Percentiles rank a stretch among this genome's conserved stretches.
phyloP scores from a whole-genome alignment of 179 eudicot species.

The Silene vulgaris region DNA sequence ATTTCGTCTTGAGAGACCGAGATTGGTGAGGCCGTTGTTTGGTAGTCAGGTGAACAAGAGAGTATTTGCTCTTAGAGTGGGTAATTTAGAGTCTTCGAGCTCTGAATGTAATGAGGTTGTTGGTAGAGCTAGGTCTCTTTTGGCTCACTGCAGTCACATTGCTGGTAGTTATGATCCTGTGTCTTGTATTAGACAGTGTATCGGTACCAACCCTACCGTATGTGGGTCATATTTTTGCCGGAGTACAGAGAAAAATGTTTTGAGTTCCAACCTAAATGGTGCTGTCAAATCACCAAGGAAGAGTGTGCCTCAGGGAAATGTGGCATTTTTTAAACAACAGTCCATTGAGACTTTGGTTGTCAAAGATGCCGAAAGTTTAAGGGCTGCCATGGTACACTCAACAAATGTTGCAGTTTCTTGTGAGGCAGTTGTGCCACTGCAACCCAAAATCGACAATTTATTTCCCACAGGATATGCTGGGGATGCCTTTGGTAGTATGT shows the following conservation, averaged over 20 bases:
- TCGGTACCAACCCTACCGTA: constrained; percentile 13
- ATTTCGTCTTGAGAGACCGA: constrained; percentile 22
- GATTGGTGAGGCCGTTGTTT: constrained; percentile 22
- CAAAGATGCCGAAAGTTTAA: constrained; percentile 13
- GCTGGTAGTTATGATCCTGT: constrained; percentile 53
- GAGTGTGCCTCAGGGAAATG: constrained; percentile 20
- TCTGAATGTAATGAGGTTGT: constrained; percentile 29
- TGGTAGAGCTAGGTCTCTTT: constrained; percentile 42
- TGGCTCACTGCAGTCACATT: constrained; percentile 48
- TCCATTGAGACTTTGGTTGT: constrained; percentile 18
- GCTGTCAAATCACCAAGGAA: constrained; percentile 2
- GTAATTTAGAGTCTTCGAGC: constrained; percentile 24
- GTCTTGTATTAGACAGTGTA: constrained; percentile 37
- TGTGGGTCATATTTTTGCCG: constrained; percentile 22
- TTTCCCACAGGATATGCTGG: constrained; percentile 12
- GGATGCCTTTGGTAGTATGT: constrained; percentile 8
- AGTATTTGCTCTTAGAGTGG: constrained; percentile 29
- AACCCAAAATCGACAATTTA: constrained; percentile 21
- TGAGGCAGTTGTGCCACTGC: constrained; percentile 23
- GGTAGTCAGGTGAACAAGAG: constrained; percentile 37
- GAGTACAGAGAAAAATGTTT: constrained; percentile 15
- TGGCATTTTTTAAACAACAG: constrained; percentile 19
- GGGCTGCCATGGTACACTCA: constrained; percentile 18
- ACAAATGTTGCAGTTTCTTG: constrained; percentile 22
- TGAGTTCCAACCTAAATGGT: constrained; percentile 21